A percentile compares a stretch with the other conserved stretches of the same genome.
Evolutionary conservation across 805 yeast genomes (phyloP).

Genomic region (Cyberlindnera americana): DNA sequence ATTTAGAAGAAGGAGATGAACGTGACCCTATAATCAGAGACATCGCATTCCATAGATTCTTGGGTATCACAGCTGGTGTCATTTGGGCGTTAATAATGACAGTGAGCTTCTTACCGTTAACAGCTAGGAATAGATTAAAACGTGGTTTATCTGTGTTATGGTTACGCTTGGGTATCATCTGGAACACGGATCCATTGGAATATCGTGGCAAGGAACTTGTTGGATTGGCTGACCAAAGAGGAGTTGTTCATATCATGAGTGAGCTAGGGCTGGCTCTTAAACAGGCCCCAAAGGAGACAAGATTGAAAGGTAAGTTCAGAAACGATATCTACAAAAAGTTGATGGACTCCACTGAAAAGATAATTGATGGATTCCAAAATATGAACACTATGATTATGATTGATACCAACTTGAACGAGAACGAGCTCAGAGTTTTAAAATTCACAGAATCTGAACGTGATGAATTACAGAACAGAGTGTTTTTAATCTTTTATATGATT

Average conservation of each 20-base stretch:
- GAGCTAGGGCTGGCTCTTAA: constrained; percentile 58
- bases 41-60: constrained; percentile 74
- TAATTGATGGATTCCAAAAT: constrained; percentile 73
- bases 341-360: constrained; percentile 53
- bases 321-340: constrained; percentile 45
- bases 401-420: constrained; percentile 48
- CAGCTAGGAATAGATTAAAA: constrained; percentile 68
- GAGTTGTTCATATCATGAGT: constrained; percentile 51
- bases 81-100: constrained; percentile 75
- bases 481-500: constrained; percentile 72
- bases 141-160: constrained; percentile 65
- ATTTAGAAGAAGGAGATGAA: constrained; percentile 61
- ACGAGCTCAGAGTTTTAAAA: constrained; percentile 54
- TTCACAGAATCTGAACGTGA: constrained; percentile 54
- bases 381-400: constrained; percentile 64
- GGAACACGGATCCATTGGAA: constrained; percentile 73
- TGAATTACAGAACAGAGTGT: constrained; percentile 70
- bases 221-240: constrained; percentile 28
- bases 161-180: constrained; percentile 75
- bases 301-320: constrained; percentile 75
- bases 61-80: constrained; percentile 70
- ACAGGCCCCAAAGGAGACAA: constrained; percentile 72
- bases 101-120: constrained; percentile 62
- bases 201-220: constrained; percentile 27
- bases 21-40: constrained; percentile 58